Evolutionary conservation across 192 early-diverging fungal species (phyloP).

Genomic region (Coemansia guatemalensis): DNA sequence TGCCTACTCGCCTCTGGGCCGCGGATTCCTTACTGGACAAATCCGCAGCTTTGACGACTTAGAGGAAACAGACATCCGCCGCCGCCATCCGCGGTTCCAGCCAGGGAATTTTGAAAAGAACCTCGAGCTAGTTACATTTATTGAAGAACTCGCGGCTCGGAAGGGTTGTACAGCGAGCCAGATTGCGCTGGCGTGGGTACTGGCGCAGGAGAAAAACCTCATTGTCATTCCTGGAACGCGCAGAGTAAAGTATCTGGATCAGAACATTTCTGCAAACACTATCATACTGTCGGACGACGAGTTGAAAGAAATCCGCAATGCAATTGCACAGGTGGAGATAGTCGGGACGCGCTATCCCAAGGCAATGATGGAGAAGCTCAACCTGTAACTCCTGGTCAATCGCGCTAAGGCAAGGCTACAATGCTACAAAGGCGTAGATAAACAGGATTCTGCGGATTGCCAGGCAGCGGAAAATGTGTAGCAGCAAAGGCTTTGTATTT

Average conservation of each 20-base stretch:
- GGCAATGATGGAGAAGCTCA: too few relatives aligned
- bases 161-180: slow-evolving; percentile 56
- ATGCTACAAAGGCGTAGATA: too few relatives aligned
- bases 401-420: too few relatives aligned
- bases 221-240: slow-evolving; percentile 61
- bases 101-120: slow-evolving; percentile 62
- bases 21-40: slow-evolving; percentile 67
- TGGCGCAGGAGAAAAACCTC: slow-evolving; percentile 54
- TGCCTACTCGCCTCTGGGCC: slow-evolving; percentile 71
- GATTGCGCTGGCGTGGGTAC: slow-evolving; percentile 64
- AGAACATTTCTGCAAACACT: slow-evolving; percentile 30
- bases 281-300: slow-evolving; percentile 35
- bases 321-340: too few relatives aligned
- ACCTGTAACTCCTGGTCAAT: too few relatives aligned
- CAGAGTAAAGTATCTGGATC: slow-evolving; percentile 43
- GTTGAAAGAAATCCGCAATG: slow-evolving; percentile 18
- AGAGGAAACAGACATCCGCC: slow-evolving; percentile 53
- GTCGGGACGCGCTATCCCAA: too few relatives aligned
- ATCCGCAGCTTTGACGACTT: slow-evolving; percentile 59
- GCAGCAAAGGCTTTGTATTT: too few relatives aligned
- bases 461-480: too few relatives aligned
- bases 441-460: too few relatives aligned
- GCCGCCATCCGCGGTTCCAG: slow-evolving; percentile 57
- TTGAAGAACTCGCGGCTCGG: slow-evolving; percentile 53
- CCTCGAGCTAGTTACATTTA: slow-evolving; percentile 56